Conservation (phyloP, 805 yeast species). For the Kuraishia ogatae region DNA sequence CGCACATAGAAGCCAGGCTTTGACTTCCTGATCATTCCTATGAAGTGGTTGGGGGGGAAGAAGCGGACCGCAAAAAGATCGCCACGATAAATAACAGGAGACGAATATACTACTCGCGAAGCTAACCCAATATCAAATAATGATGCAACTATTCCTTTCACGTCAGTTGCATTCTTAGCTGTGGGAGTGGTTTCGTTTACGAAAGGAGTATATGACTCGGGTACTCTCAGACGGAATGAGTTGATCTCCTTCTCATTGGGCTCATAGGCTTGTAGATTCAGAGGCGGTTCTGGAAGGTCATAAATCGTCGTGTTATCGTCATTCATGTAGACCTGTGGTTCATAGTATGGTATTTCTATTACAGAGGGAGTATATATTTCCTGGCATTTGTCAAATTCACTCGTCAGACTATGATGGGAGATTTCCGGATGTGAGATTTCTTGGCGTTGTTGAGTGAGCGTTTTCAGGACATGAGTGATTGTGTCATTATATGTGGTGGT, state of each 20-base stretch:
- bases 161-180: not conserved
- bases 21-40: conserved; percentile 21
- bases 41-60: conserved; percentile 13
- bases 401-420: not conserved
- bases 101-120: not conserved
- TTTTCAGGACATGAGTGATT: not conserved
- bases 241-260: not conserved
- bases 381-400: not conserved
- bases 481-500: not conserved
- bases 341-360: not conserved
- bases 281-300: not conserved
- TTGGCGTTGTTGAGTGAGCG: not conserved
- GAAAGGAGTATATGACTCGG: not conserved
- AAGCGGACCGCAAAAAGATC: conserved; percentile 9
- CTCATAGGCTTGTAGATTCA: not conserved
- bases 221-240: not conserved
- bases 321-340: not conserved
- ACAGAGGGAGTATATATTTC: not conserved
- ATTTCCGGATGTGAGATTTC: not conserved
- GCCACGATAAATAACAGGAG: not conserved
- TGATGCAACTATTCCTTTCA: not conserved
- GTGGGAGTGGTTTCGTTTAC: not conserved
- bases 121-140: not conserved
- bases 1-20: conserved; percentile 17
- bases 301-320: not conserved